These are phyloP conservation scores for Cutaneotrichosporon spelunceum DNA, from an alignment of 1,284 basidiomycete species.

Conservation along the genomic window DNA sequence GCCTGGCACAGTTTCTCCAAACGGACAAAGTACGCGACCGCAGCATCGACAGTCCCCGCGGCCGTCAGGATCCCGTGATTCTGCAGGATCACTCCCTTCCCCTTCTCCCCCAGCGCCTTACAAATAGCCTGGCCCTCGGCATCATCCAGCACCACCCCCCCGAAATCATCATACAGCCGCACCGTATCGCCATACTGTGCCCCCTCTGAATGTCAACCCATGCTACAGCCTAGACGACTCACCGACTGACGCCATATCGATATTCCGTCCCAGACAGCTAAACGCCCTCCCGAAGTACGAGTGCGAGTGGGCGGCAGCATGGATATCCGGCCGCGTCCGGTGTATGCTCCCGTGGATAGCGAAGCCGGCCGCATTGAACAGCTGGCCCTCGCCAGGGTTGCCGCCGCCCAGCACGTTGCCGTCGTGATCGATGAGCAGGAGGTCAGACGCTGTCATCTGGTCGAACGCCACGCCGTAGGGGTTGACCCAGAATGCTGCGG, in stretches of 20 bases:
- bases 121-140: conserved; percentile 50
- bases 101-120: conserved; percentile 44
- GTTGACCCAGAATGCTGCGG: conserved; percentile 58
- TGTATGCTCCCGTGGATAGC: conserved; percentile 61
- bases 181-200: conserved; percentile 42
- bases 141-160: conserved; percentile 50
- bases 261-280: conserved; percentile 58
- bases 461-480: conserved; percentile 54
- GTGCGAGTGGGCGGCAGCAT: conserved; percentile 65
- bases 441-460: conserved; percentile 55
- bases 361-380: conserved; percentile 56
- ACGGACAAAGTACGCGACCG: conserved; percentile 34
- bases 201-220: conserved; percentile 17
- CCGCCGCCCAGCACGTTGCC: conserved; percentile 55
- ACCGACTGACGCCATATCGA: conserved; percentile 59
- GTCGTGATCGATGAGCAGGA: conserved; percentile 56
- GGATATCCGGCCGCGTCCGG: conserved; percentile 60
- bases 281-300: conserved; percentile 63
- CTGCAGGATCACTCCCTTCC: conserved; percentile 46
- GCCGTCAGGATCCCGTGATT: conserved; percentile 43
- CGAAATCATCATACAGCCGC: conserved; percentile 44
- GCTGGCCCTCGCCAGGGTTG: conserved; percentile 34
- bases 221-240: neutral
- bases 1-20: conserved; percentile 36
- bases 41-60: conserved; percentile 33